Base-by-base conservation (phyloP, 2,329 filamentous ascomycete genomes). In the Fusarium sp. region DNA sequence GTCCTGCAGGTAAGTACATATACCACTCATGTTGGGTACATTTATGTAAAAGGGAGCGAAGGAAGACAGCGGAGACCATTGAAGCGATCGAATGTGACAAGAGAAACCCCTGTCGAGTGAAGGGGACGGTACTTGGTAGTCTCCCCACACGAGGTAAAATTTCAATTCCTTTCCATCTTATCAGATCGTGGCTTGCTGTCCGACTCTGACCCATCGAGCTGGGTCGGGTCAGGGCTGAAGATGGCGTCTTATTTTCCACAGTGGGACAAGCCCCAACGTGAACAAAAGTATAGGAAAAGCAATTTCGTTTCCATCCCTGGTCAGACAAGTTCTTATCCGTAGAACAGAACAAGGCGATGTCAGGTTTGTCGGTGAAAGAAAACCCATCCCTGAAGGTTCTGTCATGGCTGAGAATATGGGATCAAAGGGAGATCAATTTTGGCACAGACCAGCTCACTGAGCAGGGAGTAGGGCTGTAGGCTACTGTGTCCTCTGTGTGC, bases 111-210 rank as follows among this genome's bases (percentile, higher is more conserved):
- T 72, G 39, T 55, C 64, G 59, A 56, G 63, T 59, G 51, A 63
- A 61, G 62, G 60, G 39, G 67, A 42, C 63, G 65, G 63, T 68
- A 76, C 54, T 76, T 71, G 32, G 38, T 47, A 45, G 60, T 62
- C 62, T 67, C 73, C 70, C 76, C 73, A 74, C 67, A 75, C 30
- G 58, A 75, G 74, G 66, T 55, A 70, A 65, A 70, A 55, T 56
- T 36, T 42, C 57, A 51, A 17, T 38, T 61, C 45, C 51, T 74
- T 74, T 63, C 61, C 66, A 77, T 78, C 77, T 78, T 78, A 78
- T 78, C 77, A 76, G 77, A 78, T 78, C 68, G 74, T 78, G 70
- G 70, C 66, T 71, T 59, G 48, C 45, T 35, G 53, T 39, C 63
- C 41, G 57, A 72, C 69, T 39, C 59, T 45, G 63, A 72, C 69